Evolutionary conservation across 331 rosid genomes (phyloP).

Genomic region (Ulmus americana): DNA sequence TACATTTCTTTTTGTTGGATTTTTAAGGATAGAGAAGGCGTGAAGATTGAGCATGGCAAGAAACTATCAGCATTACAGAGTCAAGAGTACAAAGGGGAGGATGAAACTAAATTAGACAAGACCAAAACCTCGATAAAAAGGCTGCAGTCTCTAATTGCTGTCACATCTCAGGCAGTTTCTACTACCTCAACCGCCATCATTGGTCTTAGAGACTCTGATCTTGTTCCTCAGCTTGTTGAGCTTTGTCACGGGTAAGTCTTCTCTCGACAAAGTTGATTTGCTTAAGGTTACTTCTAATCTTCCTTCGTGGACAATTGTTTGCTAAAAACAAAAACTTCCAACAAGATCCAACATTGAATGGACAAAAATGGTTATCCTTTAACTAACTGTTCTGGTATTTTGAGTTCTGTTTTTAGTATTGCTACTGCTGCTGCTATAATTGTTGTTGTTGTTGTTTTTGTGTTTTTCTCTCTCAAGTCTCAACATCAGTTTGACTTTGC

Average conservation of each 20-base stretch:
- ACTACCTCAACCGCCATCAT: conserved; percentile 79
- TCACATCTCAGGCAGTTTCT: conserved; percentile 92
- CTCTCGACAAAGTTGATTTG: conserved; percentile 7
- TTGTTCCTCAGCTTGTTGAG: conserved; percentile 88
- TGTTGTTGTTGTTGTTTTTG: not conserved
- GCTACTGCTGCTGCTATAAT: not conserved
- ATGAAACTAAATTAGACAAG: conserved; percentile 76
- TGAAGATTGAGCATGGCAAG: conserved; percentile 87
- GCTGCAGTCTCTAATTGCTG: conserved; percentile 77
- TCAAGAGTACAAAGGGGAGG: conserved; percentile 93
- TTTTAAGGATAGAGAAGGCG: conserved; percentile 75
- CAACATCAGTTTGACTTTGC: not conserved
- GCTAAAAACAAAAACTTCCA: not conserved
- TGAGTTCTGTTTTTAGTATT: not conserved
- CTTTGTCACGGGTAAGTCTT: conserved; percentile 81
- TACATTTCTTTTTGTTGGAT: conserved; percentile 19
- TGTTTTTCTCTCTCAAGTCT: not conserved
- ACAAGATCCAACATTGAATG: not conserved
- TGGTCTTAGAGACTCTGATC: conserved; percentile 79
- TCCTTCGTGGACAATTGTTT: not conserved
- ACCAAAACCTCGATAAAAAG: conserved; percentile 79
- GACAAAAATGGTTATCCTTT: not conserved
- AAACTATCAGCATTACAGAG: conserved; percentile 67
- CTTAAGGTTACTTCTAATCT: not conserved
- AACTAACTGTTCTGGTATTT: not conserved